phyloP scores from a whole-genome alignment of 176 grass and related monocot species.

The Aegilops bicornis region DNA sequence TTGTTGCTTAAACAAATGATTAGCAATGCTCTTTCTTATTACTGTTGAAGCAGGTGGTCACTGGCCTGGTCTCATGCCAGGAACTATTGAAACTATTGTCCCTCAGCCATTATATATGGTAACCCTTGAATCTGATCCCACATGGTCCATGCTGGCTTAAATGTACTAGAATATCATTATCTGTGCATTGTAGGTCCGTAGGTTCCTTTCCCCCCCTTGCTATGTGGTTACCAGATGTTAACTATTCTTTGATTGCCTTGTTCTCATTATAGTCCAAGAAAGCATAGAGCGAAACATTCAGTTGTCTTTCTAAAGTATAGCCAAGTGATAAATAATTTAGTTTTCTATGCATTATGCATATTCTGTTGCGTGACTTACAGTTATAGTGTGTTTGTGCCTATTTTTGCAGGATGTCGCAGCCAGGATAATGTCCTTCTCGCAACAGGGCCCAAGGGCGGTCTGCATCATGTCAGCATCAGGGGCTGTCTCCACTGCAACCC shows the following conservation, averaged over 20 bases:
- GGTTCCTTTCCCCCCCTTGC: not conserved
- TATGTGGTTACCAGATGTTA: not conserved
- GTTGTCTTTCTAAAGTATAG: not conserved
- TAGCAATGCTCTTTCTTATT: too few relatives aligned
- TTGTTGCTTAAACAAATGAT: too few relatives aligned
- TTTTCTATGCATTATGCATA: not conserved
- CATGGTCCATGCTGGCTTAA: not conserved
- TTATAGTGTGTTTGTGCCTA: not conserved
- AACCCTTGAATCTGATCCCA: not conserved
- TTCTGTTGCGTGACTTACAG: not conserved
- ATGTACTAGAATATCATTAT: not conserved
- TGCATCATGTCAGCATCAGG: slow-evolving; percentile 88
- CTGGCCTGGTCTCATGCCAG: too few relatives aligned
- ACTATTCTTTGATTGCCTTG: not conserved
- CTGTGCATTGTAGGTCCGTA: not conserved
- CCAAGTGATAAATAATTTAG: not conserved
- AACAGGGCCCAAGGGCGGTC: slow-evolving; percentile 81
- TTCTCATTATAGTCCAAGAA: not conserved
- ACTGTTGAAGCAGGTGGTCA: too few relatives aligned
- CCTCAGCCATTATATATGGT: not conserved
- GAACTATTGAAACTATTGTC: too few relatives aligned
- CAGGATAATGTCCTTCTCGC: slow-evolving; percentile 90
- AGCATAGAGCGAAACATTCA: not conserved
- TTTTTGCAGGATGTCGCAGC: slow-evolving; percentile 68
- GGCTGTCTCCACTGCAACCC: slow-evolving; percentile 71